Evolutionary conservation across 495 filamentous ascomycete genomes (phyloP).

Genomic region (Talaromyces proteolyticus): DNA sequence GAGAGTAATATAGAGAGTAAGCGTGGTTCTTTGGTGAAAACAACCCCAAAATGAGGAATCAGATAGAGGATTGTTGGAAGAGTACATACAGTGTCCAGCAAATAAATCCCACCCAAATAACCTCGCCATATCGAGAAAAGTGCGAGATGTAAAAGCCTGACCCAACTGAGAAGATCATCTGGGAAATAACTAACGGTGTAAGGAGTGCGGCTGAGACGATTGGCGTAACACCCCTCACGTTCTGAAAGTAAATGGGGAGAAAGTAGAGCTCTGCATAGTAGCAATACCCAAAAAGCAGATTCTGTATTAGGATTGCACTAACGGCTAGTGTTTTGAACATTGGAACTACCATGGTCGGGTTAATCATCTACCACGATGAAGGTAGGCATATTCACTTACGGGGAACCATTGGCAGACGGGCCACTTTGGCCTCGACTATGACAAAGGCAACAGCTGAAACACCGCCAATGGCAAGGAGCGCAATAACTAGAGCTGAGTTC

Average conservation of each 20-base stretch:
- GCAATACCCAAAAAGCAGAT: not conserved
- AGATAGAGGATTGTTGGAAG: too few species aligned
- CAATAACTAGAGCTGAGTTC: slow-evolving; percentile 42
- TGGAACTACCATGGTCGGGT: too few species aligned
- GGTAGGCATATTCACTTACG: slow-evolving; percentile 6
- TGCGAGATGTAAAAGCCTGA: slow-evolving; percentile 40
- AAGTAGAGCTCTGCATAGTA: slow-evolving; percentile 35
- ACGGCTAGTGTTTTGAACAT: not conserved
- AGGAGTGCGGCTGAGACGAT: slow-evolving; percentile 27
- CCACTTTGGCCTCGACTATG: slow-evolving; percentile 43
- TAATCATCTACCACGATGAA: not conserved
- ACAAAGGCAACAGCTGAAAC: slow-evolving; percentile 37
- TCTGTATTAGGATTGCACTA: slow-evolving; percentile 2
- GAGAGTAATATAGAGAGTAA: not conserved
- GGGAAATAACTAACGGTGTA: slow-evolving; percentile 33
- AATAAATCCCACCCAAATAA: slow-evolving; percentile 50
- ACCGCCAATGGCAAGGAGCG: slow-evolving; percentile 40
- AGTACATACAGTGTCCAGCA: slow-evolving; percentile 45
- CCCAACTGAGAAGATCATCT: not conserved
- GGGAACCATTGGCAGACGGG: slow-evolving; percentile 20
- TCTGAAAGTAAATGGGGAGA: slow-evolving; percentile 41
- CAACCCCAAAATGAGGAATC: too few species aligned
- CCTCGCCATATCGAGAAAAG: slow-evolving; percentile 47
- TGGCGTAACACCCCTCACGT: slow-evolving; percentile 25
- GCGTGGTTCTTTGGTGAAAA: not conserved